phyloP scores from a whole-genome alignment of 2,329 filamentous ascomycete species.

The Aspergillus sp. region DNA sequence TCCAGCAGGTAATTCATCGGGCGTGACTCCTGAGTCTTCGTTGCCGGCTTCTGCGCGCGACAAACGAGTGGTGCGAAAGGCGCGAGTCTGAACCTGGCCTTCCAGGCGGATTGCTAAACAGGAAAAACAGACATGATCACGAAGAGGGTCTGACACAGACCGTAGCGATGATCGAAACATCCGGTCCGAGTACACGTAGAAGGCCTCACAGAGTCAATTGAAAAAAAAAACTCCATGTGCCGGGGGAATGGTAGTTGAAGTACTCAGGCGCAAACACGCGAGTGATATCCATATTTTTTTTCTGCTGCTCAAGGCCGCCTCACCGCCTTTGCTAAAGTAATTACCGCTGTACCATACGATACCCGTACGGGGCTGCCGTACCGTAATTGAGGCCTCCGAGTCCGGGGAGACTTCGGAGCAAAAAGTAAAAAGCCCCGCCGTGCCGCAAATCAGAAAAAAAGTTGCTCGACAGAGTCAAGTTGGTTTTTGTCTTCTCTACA shows the following conservation, averaged over 20 bases:
- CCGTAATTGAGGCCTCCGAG: slow-evolving; percentile 8
- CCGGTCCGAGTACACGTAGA: slow-evolving; percentile 16
- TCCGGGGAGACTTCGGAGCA: slow-evolving; percentile 20
- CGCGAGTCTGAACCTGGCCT: slow-evolving; percentile 23
- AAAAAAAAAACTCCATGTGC: not conserved
- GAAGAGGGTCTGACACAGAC: slow-evolving; percentile 35
- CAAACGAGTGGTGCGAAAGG: slow-evolving; percentile 25
- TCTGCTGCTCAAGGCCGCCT: not conserved
- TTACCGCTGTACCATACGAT: not conserved
- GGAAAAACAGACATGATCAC: slow-evolving; percentile 37
- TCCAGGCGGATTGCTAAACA: slow-evolving; percentile 29
- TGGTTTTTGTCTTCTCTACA: not conserved
- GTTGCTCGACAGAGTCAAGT: not conserved
- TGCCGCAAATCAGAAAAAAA: slow-evolving; percentile 18
- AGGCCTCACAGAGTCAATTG: not conserved
- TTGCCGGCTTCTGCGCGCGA: slow-evolving; percentile 8
- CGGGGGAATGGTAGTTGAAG: not conserved
- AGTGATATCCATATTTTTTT: slow-evolving; percentile 14
- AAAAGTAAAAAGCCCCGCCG: slow-evolving; percentile 16
- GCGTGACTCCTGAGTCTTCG: not conserved
- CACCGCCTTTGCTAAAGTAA: not conserved
- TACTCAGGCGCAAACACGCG: not conserved
- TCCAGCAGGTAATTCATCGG: not conserved
- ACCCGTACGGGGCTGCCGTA: not conserved
- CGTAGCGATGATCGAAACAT: slow-evolving; percentile 41